Conservation (phyloP, 176 grass and related monocot species). For the Ensete glaucum region DNA sequence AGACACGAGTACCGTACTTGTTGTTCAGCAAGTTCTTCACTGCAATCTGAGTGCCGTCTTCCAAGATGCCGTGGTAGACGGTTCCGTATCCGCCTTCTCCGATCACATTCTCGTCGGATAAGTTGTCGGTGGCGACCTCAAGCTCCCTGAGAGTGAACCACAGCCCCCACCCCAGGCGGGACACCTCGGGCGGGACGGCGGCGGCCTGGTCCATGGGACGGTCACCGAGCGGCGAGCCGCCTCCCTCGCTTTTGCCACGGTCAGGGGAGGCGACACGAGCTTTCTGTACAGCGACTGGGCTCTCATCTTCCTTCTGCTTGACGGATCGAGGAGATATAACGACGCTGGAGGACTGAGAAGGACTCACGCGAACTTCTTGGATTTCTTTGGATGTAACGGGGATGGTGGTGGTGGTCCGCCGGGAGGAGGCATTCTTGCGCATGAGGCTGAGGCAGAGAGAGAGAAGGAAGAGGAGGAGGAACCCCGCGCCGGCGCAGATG, state of each 20-base stretch:
- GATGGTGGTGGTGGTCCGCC: background rate
- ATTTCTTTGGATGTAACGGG: conserved; percentile 5
- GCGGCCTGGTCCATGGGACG: conserved; percentile 23
- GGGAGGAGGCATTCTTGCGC: background rate
- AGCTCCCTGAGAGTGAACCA: conserved; percentile 98
- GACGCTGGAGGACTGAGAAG: background rate
- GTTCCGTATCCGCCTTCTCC: conserved; percentile 94
- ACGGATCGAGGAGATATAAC: background rate
- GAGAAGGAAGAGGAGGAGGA: background rate
- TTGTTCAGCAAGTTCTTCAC: conserved; percentile 94
- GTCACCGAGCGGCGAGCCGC: conserved; percentile 48
- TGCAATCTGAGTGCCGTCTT: conserved; percentile 69
- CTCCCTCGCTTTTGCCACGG: conserved; percentile 37
- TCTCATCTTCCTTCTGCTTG: background rate
- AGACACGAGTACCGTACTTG: conserved; percentile 29
- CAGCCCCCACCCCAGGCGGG: conserved; percentile 83
- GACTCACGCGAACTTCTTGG: background rate
- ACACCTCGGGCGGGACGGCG: conserved; percentile 52
- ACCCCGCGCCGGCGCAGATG: background rate
- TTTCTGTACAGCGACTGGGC: conserved; percentile 15
- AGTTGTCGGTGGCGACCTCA: conserved; percentile 67
- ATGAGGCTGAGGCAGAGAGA: background rate
- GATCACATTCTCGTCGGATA: conserved; percentile 79
- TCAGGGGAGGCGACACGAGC: conserved; percentile 73
- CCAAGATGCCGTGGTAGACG: conserved; percentile 80